These are phyloP conservation scores for Fusarium duplospermum DNA, from an alignment of 2,329 filamentous ascomycete genomes.

Conservation along the genomic window DNA sequence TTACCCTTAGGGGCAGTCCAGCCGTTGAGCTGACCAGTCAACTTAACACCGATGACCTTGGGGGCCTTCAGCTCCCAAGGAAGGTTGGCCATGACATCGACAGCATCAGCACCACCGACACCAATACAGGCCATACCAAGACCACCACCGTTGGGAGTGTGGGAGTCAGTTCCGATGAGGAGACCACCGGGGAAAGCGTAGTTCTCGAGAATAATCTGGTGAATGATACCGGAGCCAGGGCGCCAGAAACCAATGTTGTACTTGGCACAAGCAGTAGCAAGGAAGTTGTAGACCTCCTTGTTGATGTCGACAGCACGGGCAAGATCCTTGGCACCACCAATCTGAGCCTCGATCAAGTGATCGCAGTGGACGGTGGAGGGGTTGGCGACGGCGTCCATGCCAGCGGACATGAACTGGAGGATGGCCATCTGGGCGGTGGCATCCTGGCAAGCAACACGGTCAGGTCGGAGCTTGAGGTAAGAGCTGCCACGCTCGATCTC, in stretches of 20 bases:
- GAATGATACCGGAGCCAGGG: conserved; percentile 98
- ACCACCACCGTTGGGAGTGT: conserved; percentile 97
- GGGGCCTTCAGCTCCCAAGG: conserved; percentile 99
- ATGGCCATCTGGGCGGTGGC: conserved; percentile 99
- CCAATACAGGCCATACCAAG: conserved; percentile 94
- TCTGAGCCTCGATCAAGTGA: conserved; percentile 97
- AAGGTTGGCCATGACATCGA: conserved; percentile 97
- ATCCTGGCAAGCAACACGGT: conserved; percentile 99
- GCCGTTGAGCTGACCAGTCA: conserved; percentile 88
- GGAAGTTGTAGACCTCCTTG: conserved; percentile 99
- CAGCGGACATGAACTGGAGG: conserved; percentile 99
- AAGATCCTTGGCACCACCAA: conserved; percentile 94
- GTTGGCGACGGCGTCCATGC: conserved; percentile 94
- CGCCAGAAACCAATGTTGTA: conserved; percentile 99
- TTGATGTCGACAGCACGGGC: conserved; percentile 91
- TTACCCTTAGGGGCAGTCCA: conserved; percentile 94
- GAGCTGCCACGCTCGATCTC: conserved; percentile 96
- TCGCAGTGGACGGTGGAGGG: conserved; percentile 98
- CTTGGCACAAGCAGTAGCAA: conserved; percentile 93
- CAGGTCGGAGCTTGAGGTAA: conserved; percentile 95
- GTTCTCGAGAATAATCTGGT: conserved; percentile 98
- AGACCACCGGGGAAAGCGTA: conserved; percentile 99
- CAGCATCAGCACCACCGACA: conserved; percentile 97
- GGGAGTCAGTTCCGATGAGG: conserved; percentile 96
- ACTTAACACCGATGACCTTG: conserved; percentile 95